A percentile compares a stretch with the other conserved stretches of the same genome.
phyloP scores from a whole-genome alignment of 306 rosid genomes.

The Cyamopsis tetragonoloba region DNA sequence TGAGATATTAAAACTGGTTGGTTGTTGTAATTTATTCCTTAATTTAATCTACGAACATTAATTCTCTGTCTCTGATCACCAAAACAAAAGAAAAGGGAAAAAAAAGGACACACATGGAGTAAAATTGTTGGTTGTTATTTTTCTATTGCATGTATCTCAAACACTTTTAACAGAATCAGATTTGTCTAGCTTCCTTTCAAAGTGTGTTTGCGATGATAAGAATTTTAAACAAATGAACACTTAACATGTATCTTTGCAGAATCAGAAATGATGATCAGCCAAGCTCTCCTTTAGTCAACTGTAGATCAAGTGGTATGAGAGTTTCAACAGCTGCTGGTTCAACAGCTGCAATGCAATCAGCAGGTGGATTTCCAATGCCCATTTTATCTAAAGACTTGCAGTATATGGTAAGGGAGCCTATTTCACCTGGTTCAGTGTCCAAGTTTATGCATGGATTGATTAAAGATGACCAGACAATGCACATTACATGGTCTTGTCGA shows the following conservation, averaged over 20 bases:
- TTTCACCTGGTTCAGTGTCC: conserved; percentile 39
- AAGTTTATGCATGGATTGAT: conserved; percentile 59
- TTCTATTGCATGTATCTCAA: no score
- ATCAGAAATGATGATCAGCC: conserved; percentile 46
- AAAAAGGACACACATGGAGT: no score
- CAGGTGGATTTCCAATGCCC: conserved; percentile 80
- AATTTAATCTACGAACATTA: background rate
- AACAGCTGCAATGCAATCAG: conserved; percentile 92
- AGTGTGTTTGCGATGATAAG: no score
- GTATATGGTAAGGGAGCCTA: conserved; percentile 92
- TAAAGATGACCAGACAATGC: conserved; percentile 44
- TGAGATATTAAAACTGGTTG: background rate
- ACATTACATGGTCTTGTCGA: conserved; percentile 50
- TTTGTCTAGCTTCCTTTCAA: no score
- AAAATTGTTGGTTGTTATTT: no score
- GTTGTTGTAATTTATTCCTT: background rate
- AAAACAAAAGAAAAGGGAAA: no score
- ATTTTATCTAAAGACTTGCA: conserved; percentile 71
- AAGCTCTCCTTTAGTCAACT: conserved; percentile 43
- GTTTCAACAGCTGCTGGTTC: conserved; percentile 91
- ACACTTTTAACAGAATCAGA: no score
- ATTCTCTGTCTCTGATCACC: no score
- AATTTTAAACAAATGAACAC: no score
- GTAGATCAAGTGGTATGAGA: conserved; percentile 92
- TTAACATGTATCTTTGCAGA: conserved; percentile 45